Evolutionary conservation across 2,329 filamentous ascomycete genomes (phyloP).

Genomic region (Fusarium floridanum): DNA sequence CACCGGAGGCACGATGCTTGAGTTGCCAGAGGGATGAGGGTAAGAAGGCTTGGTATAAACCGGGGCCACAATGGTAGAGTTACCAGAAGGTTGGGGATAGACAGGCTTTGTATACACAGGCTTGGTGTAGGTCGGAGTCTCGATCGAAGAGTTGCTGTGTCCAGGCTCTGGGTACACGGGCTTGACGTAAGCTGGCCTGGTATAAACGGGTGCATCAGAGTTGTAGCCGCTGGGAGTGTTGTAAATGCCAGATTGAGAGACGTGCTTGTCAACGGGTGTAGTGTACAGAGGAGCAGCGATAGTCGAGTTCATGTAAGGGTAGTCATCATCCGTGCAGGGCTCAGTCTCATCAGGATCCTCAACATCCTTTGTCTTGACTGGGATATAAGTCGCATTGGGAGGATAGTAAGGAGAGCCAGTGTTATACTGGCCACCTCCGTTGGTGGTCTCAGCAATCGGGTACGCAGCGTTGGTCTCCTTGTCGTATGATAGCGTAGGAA

Average conservation of each 20-base stretch:
- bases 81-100: conserved; percentile 12
- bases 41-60: conserved; percentile 12
- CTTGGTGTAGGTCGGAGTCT: conserved; percentile 20
- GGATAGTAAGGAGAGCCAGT: conserved; percentile 17
- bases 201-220: conserved; percentile 16
- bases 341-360: conserved; percentile 12
- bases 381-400: conserved; percentile 23
- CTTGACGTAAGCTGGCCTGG: conserved; percentile 19
- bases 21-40: neutral
- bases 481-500: conserved; percentile 28
- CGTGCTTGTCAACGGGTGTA: conserved; percentile 12
- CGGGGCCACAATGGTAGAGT: conserved; percentile 12
- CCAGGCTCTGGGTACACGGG: conserved; percentile 24
- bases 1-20: neutral
- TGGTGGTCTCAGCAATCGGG: neutral
- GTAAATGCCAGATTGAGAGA: conserved; percentile 19
- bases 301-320: conserved; percentile 38
- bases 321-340: conserved; percentile 8
- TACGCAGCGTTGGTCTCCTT: conserved; percentile 3
- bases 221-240: conserved; percentile 16
- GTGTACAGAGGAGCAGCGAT: conserved; percentile 19
- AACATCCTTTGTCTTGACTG: conserved; percentile 10
- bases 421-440: conserved; percentile 14
- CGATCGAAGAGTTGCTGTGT: conserved; percentile 27
- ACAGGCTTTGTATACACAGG: conserved; percentile 25